phyloP scores from a whole-genome alignment of 192 early-diverging fungal genomes.

The Coemansia sp. region DNA sequence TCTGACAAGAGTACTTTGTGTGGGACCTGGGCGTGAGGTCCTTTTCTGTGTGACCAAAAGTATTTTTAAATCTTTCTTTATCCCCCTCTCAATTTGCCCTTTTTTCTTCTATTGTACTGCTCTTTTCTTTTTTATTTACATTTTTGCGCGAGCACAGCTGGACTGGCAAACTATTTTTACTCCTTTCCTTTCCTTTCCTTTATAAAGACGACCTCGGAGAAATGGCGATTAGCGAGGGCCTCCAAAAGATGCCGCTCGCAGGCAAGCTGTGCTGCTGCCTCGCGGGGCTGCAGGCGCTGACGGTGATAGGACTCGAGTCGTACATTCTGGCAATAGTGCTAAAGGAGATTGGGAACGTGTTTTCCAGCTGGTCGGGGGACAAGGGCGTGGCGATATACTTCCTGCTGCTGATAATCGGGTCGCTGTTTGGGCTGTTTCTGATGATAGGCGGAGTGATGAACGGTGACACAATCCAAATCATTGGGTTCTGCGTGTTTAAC shows the following conservation, averaged over 20 bases:
- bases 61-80: too few relatives aligned
- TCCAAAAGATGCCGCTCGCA: slow-evolving; percentile 49
- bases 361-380: slow-evolving; percentile 48
- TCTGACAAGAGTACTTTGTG: too few relatives aligned
- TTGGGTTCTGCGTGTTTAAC: slow-evolving; percentile 49
- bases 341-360: slow-evolving; percentile 43
- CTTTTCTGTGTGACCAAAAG: too few relatives aligned
- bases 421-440: slow-evolving; percentile 42
- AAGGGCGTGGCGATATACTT: slow-evolving; percentile 54
- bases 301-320: slow-evolving; percentile 37
- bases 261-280: slow-evolving; percentile 42
- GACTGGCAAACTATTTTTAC: neutral
- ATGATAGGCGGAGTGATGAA: slow-evolving; percentile 42
- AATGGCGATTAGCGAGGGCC: slow-evolving; percentile 53
- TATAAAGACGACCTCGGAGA: neutral
- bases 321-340: slow-evolving; percentile 43
- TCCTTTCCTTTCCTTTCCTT: neutral
- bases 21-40: neutral
- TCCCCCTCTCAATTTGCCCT: too few relatives aligned
- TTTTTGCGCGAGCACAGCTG: neutral
- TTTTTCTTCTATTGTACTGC: neutral
- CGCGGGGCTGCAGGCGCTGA: slow-evolving; percentile 28
- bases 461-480: slow-evolving; percentile 51
- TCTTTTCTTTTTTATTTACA: slow-evolving; percentile 1
- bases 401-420: slow-evolving; percentile 40